phyloP scores from a whole-genome alignment of 169 alveolate species.

The Miamiensis avidus region DNA sequence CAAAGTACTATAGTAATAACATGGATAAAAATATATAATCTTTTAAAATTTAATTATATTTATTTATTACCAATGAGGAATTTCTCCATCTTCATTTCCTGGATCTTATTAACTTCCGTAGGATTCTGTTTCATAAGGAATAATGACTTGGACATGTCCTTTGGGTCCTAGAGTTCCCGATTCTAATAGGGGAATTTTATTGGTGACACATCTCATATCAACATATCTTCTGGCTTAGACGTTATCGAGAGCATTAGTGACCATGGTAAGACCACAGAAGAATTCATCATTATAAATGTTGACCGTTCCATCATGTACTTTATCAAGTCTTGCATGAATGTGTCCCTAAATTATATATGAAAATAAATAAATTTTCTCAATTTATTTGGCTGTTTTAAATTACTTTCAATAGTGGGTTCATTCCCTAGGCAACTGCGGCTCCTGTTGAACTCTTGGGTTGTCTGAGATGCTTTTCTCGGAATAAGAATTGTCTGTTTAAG shows the following conservation, averaged over 20 bases:
- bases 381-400: too few relatives aligned
- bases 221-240: constrained; percentile 84
- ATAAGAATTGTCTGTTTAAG: constrained; percentile 80
- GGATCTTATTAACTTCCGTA: constrained; percentile 82
- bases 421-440: constrained; percentile 80
- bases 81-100: constrained; percentile 73
- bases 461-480: constrained; percentile 85
- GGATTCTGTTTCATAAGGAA: constrained; percentile 81
- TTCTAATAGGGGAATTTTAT: constrained; percentile 74
- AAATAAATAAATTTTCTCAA: too few relatives aligned
- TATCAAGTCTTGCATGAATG: constrained; percentile 79
- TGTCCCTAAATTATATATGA: constrained; percentile 32
- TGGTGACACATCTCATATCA: constrained; percentile 74
- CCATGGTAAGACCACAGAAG: constrained; percentile 64
- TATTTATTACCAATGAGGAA: constrained; percentile 63
- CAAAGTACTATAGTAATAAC: constrained; percentile 55
- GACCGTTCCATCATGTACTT: constrained; percentile 77
- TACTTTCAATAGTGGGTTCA: constrained; percentile 68
- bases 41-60: too few relatives aligned
- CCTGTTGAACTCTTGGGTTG: constrained; percentile 82
- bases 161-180: constrained; percentile 90
- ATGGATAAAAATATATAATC: not conserved
- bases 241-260: constrained; percentile 88
- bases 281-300: constrained; percentile 77
- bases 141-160: constrained; percentile 83